A percentile compares a stretch with the other conserved stretches of the same genome.
phyloP scores from a whole-genome alignment of 148 eudicot species.

The Linanthus parryae region DNA sequence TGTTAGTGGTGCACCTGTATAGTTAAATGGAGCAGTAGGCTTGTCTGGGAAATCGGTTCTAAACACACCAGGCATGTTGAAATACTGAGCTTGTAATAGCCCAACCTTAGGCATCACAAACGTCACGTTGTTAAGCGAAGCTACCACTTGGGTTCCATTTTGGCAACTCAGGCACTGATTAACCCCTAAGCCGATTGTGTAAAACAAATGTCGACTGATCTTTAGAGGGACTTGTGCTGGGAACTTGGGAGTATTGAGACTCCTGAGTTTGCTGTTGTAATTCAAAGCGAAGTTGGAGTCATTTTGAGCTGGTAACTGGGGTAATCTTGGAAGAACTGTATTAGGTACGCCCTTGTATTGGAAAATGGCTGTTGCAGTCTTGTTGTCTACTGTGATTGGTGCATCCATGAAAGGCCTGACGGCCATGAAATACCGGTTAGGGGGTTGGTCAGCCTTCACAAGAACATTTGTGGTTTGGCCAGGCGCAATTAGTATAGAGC shows the following conservation, averaged over 20 bases:
- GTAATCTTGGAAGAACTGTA: slow-evolving; percentile 34
- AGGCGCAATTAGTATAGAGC: slow-evolving; percentile 38
- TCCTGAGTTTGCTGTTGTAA: slow-evolving; percentile 32
- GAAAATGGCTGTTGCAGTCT: slow-evolving; percentile 45
- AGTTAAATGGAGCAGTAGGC: slow-evolving; percentile 35
- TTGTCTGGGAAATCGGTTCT: slow-evolving; percentile 38
- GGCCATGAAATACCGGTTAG: slow-evolving; percentile 56
- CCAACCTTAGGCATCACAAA: slow-evolving; percentile 52
- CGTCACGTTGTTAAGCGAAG: slow-evolving; percentile 50
- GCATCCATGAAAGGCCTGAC: slow-evolving; percentile 46
- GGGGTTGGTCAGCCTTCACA: slow-evolving; percentile 31
- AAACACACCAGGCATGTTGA: slow-evolving; percentile 25
- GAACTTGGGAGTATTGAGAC: slow-evolving; percentile 33
- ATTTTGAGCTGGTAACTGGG: slow-evolving; percentile 34
- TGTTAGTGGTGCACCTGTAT: slow-evolving; percentile 46
- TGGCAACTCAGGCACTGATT: slow-evolving; percentile 33
- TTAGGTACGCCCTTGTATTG: slow-evolving; percentile 49
- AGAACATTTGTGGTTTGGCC: slow-evolving; percentile 59
- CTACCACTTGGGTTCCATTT: slow-evolving; percentile 40
- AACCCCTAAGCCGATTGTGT: slow-evolving; percentile 35
- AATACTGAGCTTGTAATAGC: slow-evolving; percentile 49
- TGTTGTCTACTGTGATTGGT: slow-evolving; percentile 45
- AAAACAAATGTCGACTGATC: slow-evolving; percentile 33
- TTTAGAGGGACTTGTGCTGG: slow-evolving; percentile 46
- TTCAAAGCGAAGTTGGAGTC: slow-evolving; percentile 31